A percentile compares a stretch with the other conserved stretches of the same genome.
Evolutionary conservation across 2,329 filamentous ascomycete genomes (phyloP).

Genomic region (Plectosphaerella cucumerina): DNA sequence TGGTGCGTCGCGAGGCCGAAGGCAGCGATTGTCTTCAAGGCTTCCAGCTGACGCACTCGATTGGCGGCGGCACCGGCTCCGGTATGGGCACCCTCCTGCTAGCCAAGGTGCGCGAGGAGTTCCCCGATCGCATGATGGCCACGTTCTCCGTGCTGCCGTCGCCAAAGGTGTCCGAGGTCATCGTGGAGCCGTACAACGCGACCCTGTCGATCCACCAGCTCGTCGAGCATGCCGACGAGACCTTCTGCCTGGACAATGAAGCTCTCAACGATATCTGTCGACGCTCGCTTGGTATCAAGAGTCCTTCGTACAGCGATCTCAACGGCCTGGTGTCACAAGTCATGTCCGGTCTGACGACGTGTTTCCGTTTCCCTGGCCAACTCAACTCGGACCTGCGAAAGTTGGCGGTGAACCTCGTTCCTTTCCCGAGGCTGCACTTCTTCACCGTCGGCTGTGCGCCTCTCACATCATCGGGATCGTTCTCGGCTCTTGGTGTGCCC

Average conservation of each 20-base stretch:
- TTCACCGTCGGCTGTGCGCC: constrained; percentile 99
- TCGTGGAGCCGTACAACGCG: constrained; percentile 99
- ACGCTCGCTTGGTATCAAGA: constrained; percentile 96
- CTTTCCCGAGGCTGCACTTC: constrained; percentile 99
- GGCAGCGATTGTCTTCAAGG: constrained; percentile 99
- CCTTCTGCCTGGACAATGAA: constrained; percentile 99
- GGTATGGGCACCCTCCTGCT: constrained; percentile 99
- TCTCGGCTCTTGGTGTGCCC: constrained; percentile 94
- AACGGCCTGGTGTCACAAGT: constrained; percentile 99
- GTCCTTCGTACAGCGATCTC: constrained; percentile 97
- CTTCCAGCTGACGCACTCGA: constrained; percentile 99
- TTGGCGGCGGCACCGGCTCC: constrained; percentile 99
- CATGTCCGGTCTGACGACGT: constrained; percentile 99
- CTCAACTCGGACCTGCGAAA: constrained; percentile 99
- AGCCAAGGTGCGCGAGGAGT: constrained; percentile 99
- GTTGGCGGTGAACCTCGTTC: constrained; percentile 99
- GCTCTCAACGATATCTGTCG: constrained; percentile 99
- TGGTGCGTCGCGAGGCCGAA: constrained; percentile 97
- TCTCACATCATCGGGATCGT: constrained; percentile 75
- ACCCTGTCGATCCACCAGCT: constrained; percentile 98
- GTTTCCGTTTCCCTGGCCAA: constrained; percentile 97
- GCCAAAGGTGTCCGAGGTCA: constrained; percentile 98
- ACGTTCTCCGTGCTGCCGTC: constrained; percentile 98
- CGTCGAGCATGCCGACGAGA: constrained; percentile 99
- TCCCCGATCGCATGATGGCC: constrained; percentile 99